These are phyloP conservation scores for Kluyveromyces starmeri DNA, from an alignment of 805 yeast genomes.

Conservation along the genomic window DNA sequence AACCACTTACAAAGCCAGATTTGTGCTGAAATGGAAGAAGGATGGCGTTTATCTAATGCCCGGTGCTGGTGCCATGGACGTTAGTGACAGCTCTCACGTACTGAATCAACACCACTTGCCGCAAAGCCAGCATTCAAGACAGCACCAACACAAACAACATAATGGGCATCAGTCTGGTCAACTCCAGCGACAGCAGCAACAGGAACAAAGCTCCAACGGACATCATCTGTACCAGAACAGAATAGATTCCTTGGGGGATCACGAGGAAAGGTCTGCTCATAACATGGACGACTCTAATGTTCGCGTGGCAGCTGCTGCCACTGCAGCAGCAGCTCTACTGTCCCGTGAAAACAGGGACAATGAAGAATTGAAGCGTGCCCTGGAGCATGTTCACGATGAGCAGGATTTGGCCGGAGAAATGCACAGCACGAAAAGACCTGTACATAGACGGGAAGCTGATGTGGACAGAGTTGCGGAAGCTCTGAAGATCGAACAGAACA, in stretches of 20 bases:
- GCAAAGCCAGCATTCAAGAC: neutral
- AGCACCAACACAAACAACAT: conserved; percentile 5
- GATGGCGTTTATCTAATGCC: conserved; percentile 23
- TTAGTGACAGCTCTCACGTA: neutral
- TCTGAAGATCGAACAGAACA: conserved; percentile 1
- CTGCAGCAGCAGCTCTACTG: conserved; percentile 11
- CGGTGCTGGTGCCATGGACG: neutral
- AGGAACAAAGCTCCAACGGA: neutral
- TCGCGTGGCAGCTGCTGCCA: conserved; percentile 7
- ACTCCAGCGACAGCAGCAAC: conserved; percentile 5
- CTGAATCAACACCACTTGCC: neutral
- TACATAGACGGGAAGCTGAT: conserved; percentile 2
- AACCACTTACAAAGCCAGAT: conserved; percentile 29
- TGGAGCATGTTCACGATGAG: conserved; percentile 8
- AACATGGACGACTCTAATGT: neutral
- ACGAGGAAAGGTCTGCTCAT: neutral
- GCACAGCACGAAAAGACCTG: conserved; percentile 3
- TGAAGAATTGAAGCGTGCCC: conserved; percentile 8
- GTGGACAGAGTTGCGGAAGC: conserved; percentile 4
- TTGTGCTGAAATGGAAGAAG: conserved; percentile 27
- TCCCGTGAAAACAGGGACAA: conserved; percentile 7
- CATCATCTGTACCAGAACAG: conserved; percentile 4
- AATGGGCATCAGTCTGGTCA: conserved; percentile 3
- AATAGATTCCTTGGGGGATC: conserved; percentile 2
- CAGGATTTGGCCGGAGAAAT: neutral